Base-by-base conservation (phyloP, 495 filamentous ascomycete species). In the Aspergillus funiculosus region DNA sequence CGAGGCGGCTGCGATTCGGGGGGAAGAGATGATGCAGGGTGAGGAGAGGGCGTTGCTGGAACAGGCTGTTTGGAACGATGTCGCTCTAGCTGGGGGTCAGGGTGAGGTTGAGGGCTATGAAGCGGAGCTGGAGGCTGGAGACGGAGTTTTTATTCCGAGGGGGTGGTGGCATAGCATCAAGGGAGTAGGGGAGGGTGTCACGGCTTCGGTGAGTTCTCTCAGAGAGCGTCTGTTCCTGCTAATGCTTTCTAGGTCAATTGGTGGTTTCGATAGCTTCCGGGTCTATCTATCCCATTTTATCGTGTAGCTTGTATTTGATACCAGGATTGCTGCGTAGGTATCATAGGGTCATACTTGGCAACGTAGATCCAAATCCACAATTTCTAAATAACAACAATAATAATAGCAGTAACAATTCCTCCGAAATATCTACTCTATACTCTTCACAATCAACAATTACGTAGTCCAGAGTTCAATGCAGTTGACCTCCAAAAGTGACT, bases 161-260 rank as follows among this genome's bases (percentile, higher is more conserved):
- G 88, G 87, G 9, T 98, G 89, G 89, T 98, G 92, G 92, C 92
- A 98, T 75, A 89, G 86, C 58, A 80, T 98, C 39, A 83, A 79
- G 56, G 87, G 90, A 15, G 54, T 79, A 39, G 85, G 82, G 10
- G 52, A 71, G 15, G 76, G 79, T 10, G 74, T 84, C 24, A 85
- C 72, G 35, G 83, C 66, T 38, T 87, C 84, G 50, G 84, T 86
- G 59, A 69, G 77, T 71, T 9, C 24, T 15, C 29, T 36, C 2
- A 30, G 30, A 20, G 2, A 52, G 22, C 9, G 51, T 65, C 0
- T 30, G 32, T 18, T 53, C 6, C n/a, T 65, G 51, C 56, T 64
- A 78, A 54, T 51, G 40, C 20, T 64, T 6, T 39, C 13, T 26
- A 86, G 62, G 84, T 83, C 27, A 96, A 96, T 64, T 96, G 91